Evolutionary conservation across 2,329 filamentous ascomycete species (phyloP).

Genomic region (Hypomyces rosellus): DNA sequence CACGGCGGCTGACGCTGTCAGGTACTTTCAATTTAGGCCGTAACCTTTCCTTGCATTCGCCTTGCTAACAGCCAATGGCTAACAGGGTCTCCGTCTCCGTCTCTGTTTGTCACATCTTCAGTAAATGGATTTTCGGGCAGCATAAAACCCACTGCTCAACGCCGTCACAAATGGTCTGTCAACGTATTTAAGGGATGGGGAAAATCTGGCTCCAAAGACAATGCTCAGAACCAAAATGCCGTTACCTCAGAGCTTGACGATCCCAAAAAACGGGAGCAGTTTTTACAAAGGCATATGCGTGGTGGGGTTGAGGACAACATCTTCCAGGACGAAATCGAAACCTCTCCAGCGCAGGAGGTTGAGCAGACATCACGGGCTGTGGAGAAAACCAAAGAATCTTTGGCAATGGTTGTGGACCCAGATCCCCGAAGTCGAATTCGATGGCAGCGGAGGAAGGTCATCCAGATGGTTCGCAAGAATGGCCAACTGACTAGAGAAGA

Average conservation of each 20-base stretch:
- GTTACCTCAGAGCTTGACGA: conserved; percentile 33
- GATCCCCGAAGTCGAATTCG: conserved; percentile 62
- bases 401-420: conserved; percentile 65
- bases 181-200: conserved; percentile 33
- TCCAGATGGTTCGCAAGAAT: conserved; percentile 63
- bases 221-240: conserved; percentile 18
- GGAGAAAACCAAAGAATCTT: conserved; percentile 39
- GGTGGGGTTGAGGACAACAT: conserved; percentile 50
- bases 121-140: not conserved
- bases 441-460: conserved; percentile 81
- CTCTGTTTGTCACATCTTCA: not conserved
- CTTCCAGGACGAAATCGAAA: conserved; percentile 53
- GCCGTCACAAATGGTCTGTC: conserved; percentile 39
- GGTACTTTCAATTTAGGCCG: conserved; percentile 38
- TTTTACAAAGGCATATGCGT: conserved; percentile 33
- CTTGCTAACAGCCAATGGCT: not conserved
- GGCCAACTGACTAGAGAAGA: conserved; percentile 50
- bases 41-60: not conserved
- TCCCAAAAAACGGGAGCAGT: conserved; percentile 35
- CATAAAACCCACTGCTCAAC: conserved; percentile 19
- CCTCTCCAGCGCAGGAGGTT: conserved; percentile 22
- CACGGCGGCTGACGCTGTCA: conserved; percentile 53
- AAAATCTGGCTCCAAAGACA: conserved; percentile 23
- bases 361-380: conserved; percentile 21
- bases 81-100: conserved; percentile 12